Conservation (phyloP, 129 eudicot genomes). For the Scalesia atractyloides region DNA sequence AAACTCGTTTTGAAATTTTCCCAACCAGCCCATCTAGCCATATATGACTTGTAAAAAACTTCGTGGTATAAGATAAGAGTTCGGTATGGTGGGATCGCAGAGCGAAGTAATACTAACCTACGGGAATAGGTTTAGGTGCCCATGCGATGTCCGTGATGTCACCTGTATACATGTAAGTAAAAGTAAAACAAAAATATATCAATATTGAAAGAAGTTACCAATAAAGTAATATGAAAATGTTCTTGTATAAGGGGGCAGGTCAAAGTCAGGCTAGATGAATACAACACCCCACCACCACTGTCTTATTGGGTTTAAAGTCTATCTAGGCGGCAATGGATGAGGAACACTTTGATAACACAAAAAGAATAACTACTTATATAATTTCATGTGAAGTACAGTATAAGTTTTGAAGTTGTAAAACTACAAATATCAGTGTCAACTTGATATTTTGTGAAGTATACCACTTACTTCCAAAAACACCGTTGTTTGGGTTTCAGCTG, state of each 20-base stretch:
- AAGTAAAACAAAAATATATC: slow-evolving; percentile 6
- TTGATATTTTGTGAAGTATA: neutral
- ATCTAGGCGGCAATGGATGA: neutral
- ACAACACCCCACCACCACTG: neutral
- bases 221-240: neutral
- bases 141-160: slow-evolving; percentile 89
- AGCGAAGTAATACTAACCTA: slow-evolving; percentile 47
- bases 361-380: slow-evolving; percentile 2
- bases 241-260: neutral
- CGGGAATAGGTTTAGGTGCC: slow-evolving; percentile 70
- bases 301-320: slow-evolving; percentile 3
- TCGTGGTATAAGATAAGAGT: neutral
- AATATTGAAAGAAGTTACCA: neutral
- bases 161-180: slow-evolving; percentile 52
- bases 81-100: neutral
- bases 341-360: neutral
- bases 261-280: neutral
- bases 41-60: neutral
- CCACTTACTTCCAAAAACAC: neutral
- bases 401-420: neutral
- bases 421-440: neutral
- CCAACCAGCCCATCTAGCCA: neutral
- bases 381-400: neutral
- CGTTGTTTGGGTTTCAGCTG: neutral
- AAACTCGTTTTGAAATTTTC: neutral